Percentiles rank a stretch among this genome's conserved stretches.
Evolutionary conservation across 139 green algal species (phyloP).

Genomic region (Tetraselmis striata): DNA sequence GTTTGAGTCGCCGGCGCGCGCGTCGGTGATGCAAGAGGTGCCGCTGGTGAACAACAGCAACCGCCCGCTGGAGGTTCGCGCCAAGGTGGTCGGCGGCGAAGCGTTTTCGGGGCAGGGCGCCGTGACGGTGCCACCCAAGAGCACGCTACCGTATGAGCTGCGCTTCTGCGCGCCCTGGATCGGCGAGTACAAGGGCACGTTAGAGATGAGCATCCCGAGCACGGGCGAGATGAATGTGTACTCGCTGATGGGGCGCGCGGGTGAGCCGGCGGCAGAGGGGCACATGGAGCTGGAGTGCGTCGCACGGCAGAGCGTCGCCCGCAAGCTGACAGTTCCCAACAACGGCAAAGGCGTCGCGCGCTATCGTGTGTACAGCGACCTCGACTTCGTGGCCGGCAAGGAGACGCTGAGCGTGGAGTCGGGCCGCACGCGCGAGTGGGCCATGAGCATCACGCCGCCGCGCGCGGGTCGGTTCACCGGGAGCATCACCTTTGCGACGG

Average conservation of each 20-base stretch:
- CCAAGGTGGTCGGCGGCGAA: slow-evolving; percentile 22
- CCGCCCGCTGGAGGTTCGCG: slow-evolving; percentile 31
- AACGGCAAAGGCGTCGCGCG: background rate
- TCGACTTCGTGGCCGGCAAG: slow-evolving; percentile 41
- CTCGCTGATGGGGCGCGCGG: slow-evolving; percentile 38
- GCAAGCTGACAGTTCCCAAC: background rate
- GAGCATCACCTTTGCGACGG: slow-evolving; percentile 51
- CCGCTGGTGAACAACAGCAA: slow-evolving; percentile 55
- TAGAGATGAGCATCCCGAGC: slow-evolving; percentile 52
- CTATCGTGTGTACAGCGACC: slow-evolving; percentile 38
- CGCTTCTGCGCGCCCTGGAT: slow-evolving; percentile 46
- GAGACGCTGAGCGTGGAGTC: slow-evolving; percentile 19
- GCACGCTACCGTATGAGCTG: slow-evolving; percentile 45
- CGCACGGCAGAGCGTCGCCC: background rate
- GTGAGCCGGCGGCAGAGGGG: slow-evolving; percentile 56
- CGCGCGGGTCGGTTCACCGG: slow-evolving; percentile 38
- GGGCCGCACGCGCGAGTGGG: slow-evolving; percentile 20
- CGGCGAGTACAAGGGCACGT: slow-evolving; percentile 36
- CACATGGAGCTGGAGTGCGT: slow-evolving; percentile 53
- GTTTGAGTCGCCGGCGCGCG: slow-evolving; percentile 43
- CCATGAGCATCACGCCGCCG: slow-evolving; percentile 28
- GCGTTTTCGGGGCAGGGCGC: slow-evolving; percentile 46
- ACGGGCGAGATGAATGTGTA: slow-evolving; percentile 54
- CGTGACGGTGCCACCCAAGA: slow-evolving; percentile 37
- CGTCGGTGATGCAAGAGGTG: slow-evolving; percentile 49